Conservation (phyloP, 1,284 basidiomycete species). For the Phlebopus sp. region DNA sequence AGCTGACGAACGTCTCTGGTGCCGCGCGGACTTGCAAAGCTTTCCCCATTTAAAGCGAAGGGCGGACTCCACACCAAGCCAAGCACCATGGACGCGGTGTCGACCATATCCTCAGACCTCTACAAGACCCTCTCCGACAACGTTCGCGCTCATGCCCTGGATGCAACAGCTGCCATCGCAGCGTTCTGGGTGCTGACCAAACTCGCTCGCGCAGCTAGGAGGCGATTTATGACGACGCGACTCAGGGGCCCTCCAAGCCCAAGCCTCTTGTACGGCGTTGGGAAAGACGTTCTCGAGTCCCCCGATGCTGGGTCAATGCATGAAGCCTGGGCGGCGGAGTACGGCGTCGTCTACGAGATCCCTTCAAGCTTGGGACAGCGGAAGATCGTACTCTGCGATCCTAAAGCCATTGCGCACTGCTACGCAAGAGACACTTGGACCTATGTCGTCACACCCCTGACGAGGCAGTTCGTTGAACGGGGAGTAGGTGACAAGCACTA, state of each 20-base stretch:
- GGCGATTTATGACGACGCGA: slow-evolving; percentile 24
- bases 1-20: background rate
- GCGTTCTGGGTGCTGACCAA: slow-evolving; percentile 16
- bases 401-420: slow-evolving; percentile 53
- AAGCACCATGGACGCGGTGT: background rate
- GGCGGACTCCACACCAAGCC: no score
- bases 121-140: slow-evolving; percentile 4
- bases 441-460: slow-evolving; percentile 10
- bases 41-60: no score
- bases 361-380: slow-evolving; percentile 40
- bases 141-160: background rate
- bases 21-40: no score
- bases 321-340: slow-evolving; percentile 40
- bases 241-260: slow-evolving; percentile 31
- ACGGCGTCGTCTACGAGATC: slow-evolving; percentile 46
- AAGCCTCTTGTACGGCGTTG: slow-evolving; percentile 29
- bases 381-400: slow-evolving; percentile 48
- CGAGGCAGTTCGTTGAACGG: slow-evolving; percentile 6
- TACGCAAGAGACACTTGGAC: slow-evolving; percentile 46
- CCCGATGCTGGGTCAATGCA: slow-evolving; percentile 18
- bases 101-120: background rate
- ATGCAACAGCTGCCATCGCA: slow-evolving; percentile 1
- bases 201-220: slow-evolving; percentile 6
- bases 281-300: slow-evolving; percentile 10
- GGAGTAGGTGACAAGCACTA: slow-evolving; percentile 25